These are phyloP conservation scores for Hordeum marinum DNA, from an alignment of 176 grass and related monocot genomes.

Conservation along the genomic window DNA sequence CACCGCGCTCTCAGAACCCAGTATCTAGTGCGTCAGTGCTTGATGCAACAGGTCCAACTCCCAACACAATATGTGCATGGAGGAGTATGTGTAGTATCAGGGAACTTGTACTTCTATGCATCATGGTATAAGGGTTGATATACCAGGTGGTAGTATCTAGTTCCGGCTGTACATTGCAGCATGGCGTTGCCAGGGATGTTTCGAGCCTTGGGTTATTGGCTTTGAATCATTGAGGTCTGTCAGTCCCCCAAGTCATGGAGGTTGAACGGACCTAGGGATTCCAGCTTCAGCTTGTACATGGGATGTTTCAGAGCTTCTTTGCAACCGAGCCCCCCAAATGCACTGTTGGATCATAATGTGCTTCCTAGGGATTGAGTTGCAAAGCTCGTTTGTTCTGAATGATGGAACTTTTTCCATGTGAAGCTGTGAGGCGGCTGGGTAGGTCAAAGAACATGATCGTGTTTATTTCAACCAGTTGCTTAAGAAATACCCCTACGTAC, in stretches of 20 bases:
- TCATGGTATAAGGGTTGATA: constrained; percentile 5
- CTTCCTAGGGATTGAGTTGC: neutral
- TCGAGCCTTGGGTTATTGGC: neutral
- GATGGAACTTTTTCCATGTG: neutral
- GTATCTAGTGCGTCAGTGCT: neutral
- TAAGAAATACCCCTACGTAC: neutral
- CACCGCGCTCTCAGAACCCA: neutral
- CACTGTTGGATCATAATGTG: neutral
- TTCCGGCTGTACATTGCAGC: neutral
- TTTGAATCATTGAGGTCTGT: neutral
- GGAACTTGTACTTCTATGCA: constrained; percentile 1
- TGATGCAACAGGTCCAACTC: neutral
- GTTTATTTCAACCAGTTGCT: neutral
- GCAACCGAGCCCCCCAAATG: neutral
- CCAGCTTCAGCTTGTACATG: neutral
- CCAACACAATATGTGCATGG: neutral
- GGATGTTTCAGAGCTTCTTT: neutral
- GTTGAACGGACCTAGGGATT: neutral
- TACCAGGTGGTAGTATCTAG: neutral
- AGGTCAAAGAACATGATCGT: neutral
- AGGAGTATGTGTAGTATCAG: neutral
- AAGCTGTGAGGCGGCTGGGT: neutral
- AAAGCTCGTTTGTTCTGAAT: neutral
- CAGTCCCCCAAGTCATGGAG: too few species aligned
- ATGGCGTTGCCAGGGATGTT: neutral